Conservation (phyloP, 345 rosid genomes). For the Schrenkiella parvula region DNA sequence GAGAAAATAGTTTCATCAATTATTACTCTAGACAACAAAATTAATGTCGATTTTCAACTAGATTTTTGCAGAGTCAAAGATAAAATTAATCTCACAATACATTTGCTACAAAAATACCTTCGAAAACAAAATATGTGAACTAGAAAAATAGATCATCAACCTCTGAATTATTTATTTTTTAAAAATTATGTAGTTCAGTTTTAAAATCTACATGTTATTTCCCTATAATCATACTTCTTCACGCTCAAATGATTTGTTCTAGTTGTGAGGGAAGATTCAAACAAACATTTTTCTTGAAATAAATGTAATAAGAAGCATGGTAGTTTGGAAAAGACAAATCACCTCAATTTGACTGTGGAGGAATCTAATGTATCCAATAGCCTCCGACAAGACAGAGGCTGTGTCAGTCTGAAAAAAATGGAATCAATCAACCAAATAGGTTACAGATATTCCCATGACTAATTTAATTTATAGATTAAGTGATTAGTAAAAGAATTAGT, state of each 20-base stretch:
- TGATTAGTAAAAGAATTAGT: conserved; percentile 7
- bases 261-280: conserved; percentile 18
- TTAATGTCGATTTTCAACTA: neutral
- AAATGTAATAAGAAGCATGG: conserved; percentile 20
- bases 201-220: neutral
- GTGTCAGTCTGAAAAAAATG: conserved; percentile 56
- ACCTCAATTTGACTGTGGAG: conserved; percentile 71
- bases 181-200: neutral
- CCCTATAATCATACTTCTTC: neutral
- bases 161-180: neutral
- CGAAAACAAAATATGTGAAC: too few species aligned
- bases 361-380: conserved; percentile 60
- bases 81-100: neutral
- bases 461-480: neutral
- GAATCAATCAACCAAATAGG: conserved; percentile 6
- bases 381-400: conserved; percentile 64
- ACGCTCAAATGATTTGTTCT: neutral
- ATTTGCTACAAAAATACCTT: neutral
- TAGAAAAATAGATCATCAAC: neutral
- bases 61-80: neutral
- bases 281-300: conserved; percentile 4
- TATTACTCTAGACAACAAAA: neutral
- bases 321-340: conserved; percentile 32
- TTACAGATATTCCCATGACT: neutral
- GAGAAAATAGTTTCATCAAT: neutral